phyloP scores from a whole-genome alignment of 2,329 filamentous ascomycete genomes.

The Madurella fahalii region DNA sequence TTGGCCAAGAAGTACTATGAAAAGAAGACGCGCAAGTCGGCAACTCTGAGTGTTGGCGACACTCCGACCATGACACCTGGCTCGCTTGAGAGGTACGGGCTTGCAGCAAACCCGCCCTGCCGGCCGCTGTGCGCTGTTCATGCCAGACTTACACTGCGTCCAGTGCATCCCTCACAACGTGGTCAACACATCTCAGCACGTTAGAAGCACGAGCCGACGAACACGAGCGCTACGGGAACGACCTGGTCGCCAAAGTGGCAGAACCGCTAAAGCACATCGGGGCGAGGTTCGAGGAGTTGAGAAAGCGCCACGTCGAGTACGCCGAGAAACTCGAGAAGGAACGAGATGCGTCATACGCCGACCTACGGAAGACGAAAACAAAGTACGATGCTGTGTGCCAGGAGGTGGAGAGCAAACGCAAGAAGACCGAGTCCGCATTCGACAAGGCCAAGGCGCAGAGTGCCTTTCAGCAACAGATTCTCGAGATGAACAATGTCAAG shows the following conservation, averaged over 20 bases:
- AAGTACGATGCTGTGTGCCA: constrained; percentile 93
- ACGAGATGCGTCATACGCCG: constrained; percentile 75
- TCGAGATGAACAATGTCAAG: constrained; percentile 97
- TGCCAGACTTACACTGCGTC: constrained; percentile 9
- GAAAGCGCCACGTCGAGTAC: constrained; percentile 87
- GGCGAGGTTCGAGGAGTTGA: constrained; percentile 78
- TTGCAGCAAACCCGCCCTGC: neutral
- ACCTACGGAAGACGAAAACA: constrained; percentile 83
- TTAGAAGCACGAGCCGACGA: constrained; percentile 84
- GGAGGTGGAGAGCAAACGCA: constrained; percentile 89
- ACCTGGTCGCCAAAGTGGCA: constrained; percentile 74
- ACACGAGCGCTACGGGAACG: constrained; percentile 78
- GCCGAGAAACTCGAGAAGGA: constrained; percentile 86
- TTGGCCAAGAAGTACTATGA: constrained; percentile 97
- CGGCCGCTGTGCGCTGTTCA: constrained; percentile 9
- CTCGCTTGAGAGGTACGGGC: constrained; percentile 73
- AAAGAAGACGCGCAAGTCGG: constrained; percentile 84
- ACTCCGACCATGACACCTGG: constrained; percentile 90
- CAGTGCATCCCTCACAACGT: constrained; percentile 92
- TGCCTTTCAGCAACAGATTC: constrained; percentile 85
- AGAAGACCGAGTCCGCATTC: constrained; percentile 92
- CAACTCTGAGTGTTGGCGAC: constrained; percentile 86
- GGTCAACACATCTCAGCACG: constrained; percentile 88
- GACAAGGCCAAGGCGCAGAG: constrained; percentile 90
- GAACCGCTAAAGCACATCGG: constrained; percentile 77